A percentile compares a stretch with the other conserved stretches of the same genome.
Conservation (phyloP, 345 rosid species). For the Tarenaya hassleriana region DNA sequence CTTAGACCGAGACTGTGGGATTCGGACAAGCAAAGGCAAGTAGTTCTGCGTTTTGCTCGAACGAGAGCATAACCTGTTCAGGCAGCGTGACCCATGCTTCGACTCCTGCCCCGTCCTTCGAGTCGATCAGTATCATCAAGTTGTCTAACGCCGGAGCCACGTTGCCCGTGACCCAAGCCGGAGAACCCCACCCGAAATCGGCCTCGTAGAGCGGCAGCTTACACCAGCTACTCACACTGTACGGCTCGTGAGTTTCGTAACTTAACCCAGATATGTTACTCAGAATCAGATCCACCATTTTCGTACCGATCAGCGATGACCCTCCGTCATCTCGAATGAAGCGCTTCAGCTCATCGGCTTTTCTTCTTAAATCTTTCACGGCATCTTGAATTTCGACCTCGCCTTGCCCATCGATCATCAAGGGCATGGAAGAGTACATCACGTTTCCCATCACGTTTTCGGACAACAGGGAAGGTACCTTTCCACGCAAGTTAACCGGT, state of each 20-base stretch:
- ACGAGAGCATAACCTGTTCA: slow-evolving; percentile 34
- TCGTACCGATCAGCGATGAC: slow-evolving; percentile 5
- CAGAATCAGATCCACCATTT: slow-evolving; percentile 14
- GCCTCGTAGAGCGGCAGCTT: slow-evolving; percentile 38
- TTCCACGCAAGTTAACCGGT: slow-evolving; percentile 27
- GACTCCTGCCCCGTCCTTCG: slow-evolving; percentile 31
- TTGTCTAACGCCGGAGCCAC: slow-evolving; percentile 14
- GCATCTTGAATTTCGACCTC: slow-evolving; percentile 5
- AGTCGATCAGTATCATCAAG: slow-evolving; percentile 24
- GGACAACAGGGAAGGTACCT: slow-evolving; percentile 19
- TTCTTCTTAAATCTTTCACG: not conserved
- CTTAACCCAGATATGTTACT: slow-evolving; percentile 5
- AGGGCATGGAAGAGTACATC: slow-evolving; percentile 5
- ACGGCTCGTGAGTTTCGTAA: slow-evolving; percentile 18
- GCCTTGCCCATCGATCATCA: slow-evolving; percentile 5
- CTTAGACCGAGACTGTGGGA: slow-evolving; percentile 23
- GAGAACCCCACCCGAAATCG: slow-evolving; percentile 44
- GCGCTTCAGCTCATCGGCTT: not conserved
- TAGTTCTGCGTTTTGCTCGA: slow-evolving; percentile 36
- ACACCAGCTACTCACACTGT: slow-evolving; percentile 38
- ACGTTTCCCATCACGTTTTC: slow-evolving; percentile 28
- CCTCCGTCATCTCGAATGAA: not conserved
- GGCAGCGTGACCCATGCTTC: slow-evolving; percentile 44
- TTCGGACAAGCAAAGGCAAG: slow-evolving; percentile 32
- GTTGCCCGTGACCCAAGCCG: slow-evolving; percentile 33